phyloP scores from a whole-genome alignment of 176 grass and related monocot genomes.

The Otatea glauca region DNA sequence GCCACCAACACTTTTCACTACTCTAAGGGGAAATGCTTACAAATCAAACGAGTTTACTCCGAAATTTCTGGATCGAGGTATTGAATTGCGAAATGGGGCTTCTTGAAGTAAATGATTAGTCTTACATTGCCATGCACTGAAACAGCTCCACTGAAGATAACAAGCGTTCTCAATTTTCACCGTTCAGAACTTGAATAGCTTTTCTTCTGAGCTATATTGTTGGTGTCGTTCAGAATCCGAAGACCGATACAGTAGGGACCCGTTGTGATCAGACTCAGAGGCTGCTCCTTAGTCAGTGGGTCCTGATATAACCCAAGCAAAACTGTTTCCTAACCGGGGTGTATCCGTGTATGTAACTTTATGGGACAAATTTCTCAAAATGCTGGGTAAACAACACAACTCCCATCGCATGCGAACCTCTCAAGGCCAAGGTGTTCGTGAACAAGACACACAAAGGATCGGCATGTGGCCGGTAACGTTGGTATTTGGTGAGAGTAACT shows the following conservation, averaged over 20 bases:
- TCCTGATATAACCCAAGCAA: slow-evolving; percentile 2
- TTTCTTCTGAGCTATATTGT: not conserved
- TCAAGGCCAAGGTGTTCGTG: not conserved
- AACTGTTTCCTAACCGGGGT: slow-evolving; percentile 7
- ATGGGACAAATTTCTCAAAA: not conserved
- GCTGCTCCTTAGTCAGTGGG: not conserved
- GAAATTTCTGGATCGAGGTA: not conserved
- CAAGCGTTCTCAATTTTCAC: not conserved
- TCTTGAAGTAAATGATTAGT: not conserved
- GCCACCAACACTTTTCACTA: not conserved
- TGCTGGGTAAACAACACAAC: not conserved
- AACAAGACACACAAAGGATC: not conserved
- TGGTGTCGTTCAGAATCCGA: not conserved
- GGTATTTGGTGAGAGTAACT: not conserved
- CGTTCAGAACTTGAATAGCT: not conserved
- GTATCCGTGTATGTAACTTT: not conserved
- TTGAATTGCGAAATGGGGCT: not conserved
- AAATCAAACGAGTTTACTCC: too few species aligned
- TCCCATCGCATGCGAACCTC: not conserved
- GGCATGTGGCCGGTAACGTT: slow-evolving; percentile 11
- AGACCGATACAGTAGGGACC: slow-evolving; percentile 8
- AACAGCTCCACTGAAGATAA: not conserved
- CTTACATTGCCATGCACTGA: not conserved
- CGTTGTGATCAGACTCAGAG: not conserved
- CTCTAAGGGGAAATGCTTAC: not conserved